Conservation (phyloP, 2,329 filamentous ascomycete species). For the Xylariaceae sp. region DNA sequence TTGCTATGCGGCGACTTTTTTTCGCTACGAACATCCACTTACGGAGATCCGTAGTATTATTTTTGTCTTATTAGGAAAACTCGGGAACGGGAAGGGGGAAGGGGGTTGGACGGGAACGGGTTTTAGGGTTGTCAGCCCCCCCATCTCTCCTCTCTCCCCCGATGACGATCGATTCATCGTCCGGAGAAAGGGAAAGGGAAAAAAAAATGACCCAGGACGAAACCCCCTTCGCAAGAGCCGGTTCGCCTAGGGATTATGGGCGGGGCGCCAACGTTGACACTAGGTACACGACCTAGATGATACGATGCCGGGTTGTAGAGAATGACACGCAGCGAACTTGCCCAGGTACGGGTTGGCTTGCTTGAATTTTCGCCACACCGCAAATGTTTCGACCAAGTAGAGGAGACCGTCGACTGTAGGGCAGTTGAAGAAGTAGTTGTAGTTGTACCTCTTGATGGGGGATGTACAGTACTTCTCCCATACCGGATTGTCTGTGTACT, state of each 20-base stretch:
- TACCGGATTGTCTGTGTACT: not conserved
- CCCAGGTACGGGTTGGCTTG: not conserved
- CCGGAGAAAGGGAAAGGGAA: no score
- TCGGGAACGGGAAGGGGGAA: not conserved
- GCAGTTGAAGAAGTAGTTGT: no score
- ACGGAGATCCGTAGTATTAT: not conserved
- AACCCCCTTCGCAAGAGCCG: not conserved
- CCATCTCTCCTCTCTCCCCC: no score
- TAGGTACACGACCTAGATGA: not conserved
- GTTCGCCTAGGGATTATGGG: not conserved
- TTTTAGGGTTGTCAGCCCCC: not conserved
- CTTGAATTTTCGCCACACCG: not conserved
- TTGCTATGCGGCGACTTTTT: not conserved
- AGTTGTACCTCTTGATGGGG: no score
- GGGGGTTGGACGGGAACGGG: not conserved
- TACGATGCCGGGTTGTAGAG: not conserved
- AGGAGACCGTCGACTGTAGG: no score
- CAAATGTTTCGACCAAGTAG: not conserved
- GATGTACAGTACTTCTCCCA: no score
- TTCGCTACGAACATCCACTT: not conserved
- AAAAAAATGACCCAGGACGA: not conserved
- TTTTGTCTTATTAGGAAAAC: not conserved
- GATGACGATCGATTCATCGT: not conserved
- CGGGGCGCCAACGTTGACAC: not conserved
- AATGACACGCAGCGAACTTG: conserved; percentile 3